Base-by-base conservation (phyloP, 2,329 filamentous ascomycete species). In the Neophaeococcomyces aloes region DNA sequence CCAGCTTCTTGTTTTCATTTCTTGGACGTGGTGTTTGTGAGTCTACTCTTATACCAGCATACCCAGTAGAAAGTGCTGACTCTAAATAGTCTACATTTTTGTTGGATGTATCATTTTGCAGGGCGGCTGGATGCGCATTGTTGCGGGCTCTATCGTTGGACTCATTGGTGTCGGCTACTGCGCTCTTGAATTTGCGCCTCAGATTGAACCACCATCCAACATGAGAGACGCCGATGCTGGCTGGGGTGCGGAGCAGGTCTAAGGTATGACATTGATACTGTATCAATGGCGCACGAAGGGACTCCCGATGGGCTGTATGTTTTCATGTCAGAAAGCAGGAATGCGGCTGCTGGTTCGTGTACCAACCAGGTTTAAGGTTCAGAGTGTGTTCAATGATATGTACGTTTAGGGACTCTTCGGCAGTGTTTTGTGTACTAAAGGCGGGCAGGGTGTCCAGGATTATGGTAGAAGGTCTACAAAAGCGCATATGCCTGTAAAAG, bases 1-100 rank as follows among this genome's bases (percentile, higher is more conserved):
- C 87, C 43, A 94, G 86, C 8, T 98, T 98, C 73, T 81, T 96
- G 66, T 96, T 96, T 73, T 94, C 86, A 46, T 96, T 98, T 74
- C 69, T 96, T 56, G 91, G 91, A 49, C 87, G 91, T 61, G 91
- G 91, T 66, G 74, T 86, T 63, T 96, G 88, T 94, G 78, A 68
- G 86, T 79, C 13, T 29, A 5, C 11, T 13, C 11, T 59, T 19
- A 3, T 14, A 10, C n/a, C n/a, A n/a, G n/a, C n/a, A n/a, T n/a
- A n/a, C n/a, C n/a, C n/a, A n/a, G n/a, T n/a, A n/a, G n/a, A n/a
- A n/a, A 13, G 1, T 19, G 14, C 44, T 56, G 41, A 53, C 29
- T 21, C 8, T 39, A 32, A 5, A 25, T 48, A 94, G 88, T 98
- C 72, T 98, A 98, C 75, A 76, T 96, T 66, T 96, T 98, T 66